These are phyloP conservation scores for Biscogniauxia marginata DNA, from an alignment of 2,329 filamentous ascomycete genomes.

Conservation along the genomic window DNA sequence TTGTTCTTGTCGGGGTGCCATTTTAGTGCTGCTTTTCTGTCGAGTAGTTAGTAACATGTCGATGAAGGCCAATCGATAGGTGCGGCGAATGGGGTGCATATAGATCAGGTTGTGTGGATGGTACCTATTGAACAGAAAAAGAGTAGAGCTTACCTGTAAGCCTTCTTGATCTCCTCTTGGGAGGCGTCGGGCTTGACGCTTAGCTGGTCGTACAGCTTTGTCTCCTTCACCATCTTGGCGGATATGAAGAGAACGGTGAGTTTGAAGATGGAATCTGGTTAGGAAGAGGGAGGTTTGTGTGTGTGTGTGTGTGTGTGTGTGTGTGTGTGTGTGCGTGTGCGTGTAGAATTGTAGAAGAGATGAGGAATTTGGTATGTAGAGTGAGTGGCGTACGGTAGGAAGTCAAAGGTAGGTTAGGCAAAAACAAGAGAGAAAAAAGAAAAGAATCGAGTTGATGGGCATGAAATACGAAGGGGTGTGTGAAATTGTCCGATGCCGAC, in stretches of 20 bases:
- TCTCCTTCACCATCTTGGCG: constrained; percentile 83
- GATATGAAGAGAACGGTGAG: constrained; percentile 10
- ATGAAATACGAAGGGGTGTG: neutral
- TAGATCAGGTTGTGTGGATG: no score
- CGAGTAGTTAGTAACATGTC: constrained; percentile 35
- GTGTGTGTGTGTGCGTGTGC: neutral
- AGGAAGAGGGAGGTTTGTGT: neutral
- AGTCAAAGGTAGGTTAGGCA: neutral
- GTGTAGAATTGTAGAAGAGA: neutral
- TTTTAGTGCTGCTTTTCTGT: constrained; percentile 82
- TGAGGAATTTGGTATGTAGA: no score
- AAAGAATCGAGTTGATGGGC: neutral
- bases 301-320: constrained; percentile 3
- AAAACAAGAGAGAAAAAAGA: neutral
- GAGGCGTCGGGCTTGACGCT: constrained; percentile 74
- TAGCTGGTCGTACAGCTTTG: constrained; percentile 89
- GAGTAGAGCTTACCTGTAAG: constrained; percentile 66
- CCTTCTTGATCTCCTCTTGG: constrained; percentile 97
- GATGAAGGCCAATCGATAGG: constrained; percentile 2
- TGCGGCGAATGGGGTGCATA: no score
- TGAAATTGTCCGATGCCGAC: neutral
- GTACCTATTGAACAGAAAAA: neutral
- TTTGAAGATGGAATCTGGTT: constrained; percentile 3
- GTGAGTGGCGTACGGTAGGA: neutral
- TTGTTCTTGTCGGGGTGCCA: constrained; percentile 99